Percentiles rank a stretch among this genome's conserved stretches.
phyloP scores from a whole-genome alignment of 179 eudicot species.

The Camellia oleifera region DNA sequence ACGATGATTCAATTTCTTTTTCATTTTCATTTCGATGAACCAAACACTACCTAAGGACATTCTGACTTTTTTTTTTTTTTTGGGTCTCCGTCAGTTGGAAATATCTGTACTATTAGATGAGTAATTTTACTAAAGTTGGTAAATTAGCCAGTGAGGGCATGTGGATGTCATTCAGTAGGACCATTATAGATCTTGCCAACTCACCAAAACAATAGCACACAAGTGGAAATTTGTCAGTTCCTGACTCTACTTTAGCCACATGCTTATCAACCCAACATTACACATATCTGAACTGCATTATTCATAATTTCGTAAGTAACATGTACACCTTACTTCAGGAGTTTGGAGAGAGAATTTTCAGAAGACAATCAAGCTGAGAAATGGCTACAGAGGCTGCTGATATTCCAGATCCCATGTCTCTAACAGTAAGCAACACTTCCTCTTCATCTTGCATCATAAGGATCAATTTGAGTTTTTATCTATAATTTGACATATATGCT shows the following conservation, averaged over 20 bases:
- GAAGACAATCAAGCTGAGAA: constrained; percentile 9
- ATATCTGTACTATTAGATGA: neutral
- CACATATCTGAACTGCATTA: neutral
- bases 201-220: constrained; percentile 21
- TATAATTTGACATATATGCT: neutral
- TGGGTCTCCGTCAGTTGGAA: neutral
- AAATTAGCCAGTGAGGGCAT: constrained; percentile 4
- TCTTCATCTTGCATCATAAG: constrained; percentile 5
- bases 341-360: neutral
- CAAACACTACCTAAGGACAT: too few species aligned
- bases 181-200: constrained; percentile 20
- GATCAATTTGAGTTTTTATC: neutral
- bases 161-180: constrained; percentile 18
- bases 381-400: constrained; percentile 36
- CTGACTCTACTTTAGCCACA: constrained; percentile 8
- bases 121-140: neutral
- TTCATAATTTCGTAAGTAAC: constrained; percentile 13
- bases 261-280: constrained; percentile 5
- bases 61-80: neutral
- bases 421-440: constrained; percentile 25
- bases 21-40: too few species aligned
- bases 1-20: too few species aligned
- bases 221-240: constrained; percentile 26
- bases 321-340: constrained; percentile 10
- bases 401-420: constrained; percentile 25